These are phyloP conservation scores for Aspergillus kassunensis DNA, from an alignment of 495 filamentous ascomycete genomes.

Conservation along the genomic window DNA sequence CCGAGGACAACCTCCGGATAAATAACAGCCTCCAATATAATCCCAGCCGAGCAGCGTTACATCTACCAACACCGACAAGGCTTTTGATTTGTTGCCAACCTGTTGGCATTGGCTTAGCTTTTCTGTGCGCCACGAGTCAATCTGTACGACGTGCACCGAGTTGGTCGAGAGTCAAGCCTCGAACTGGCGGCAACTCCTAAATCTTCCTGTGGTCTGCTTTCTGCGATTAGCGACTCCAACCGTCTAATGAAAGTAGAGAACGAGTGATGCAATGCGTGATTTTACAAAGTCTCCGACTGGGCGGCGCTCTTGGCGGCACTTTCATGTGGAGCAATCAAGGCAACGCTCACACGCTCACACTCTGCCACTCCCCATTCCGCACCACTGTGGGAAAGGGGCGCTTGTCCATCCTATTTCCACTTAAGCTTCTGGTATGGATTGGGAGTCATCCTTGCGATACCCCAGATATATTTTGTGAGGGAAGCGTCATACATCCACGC, in stretches of 20 bases:
- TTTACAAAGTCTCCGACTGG: constrained; percentile 6
- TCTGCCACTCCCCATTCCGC: too few relatives aligned
- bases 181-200: not conserved
- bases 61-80: constrained; percentile 13
- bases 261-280: constrained; percentile 9
- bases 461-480: not conserved
- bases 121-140: constrained; percentile 6
- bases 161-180: not conserved
- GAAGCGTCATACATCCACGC: constrained; percentile 4
- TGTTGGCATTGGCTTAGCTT: constrained; percentile 22
- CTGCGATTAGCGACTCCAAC: constrained; percentile 10
- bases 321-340: constrained; percentile 11
- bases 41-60: constrained; percentile 19
- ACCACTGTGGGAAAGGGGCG: not conserved
- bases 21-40: constrained; percentile 12
- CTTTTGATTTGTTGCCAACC: constrained; percentile 25
- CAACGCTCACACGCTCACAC: not conserved
- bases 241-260: not conserved
- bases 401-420: constrained; percentile 9
- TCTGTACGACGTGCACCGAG: constrained; percentile 1
- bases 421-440: constrained; percentile 7
- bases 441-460: not conserved
- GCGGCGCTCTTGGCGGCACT: constrained; percentile 16
- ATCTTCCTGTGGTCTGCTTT: not conserved
- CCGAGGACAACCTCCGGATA: constrained; percentile 14